Evolutionary conservation across 805 yeast species (phyloP), one percentile per base, ranked within the genome.

Genomic region (Myxozyma nipponensis): DNA sequence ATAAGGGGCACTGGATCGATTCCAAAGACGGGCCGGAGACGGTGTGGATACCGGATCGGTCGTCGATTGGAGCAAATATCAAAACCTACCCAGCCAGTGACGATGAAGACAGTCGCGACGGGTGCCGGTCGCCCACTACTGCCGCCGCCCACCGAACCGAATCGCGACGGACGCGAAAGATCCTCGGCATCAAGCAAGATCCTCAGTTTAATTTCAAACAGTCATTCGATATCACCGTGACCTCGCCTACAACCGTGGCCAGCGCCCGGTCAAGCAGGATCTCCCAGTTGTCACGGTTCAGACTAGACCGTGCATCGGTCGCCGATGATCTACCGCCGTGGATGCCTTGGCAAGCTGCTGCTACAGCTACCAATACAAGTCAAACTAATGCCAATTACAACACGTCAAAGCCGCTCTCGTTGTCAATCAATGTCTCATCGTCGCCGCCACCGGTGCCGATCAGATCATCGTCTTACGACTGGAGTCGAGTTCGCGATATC

Each of bases 21-120:
- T 50, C 58, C 13, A 44, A 44, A 15, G 43, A 42, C 21, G 58
- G 58, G 22, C 52, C 46, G 30, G 25, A 44, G 13, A 47, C 56
- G 9, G 40, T 45, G 24, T 54, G 58, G 58, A 52, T 54, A 5
- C 39, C 56, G 6, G 58, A 51, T 35, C 34, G 58, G 13, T 50
- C 38, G 34, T 54, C 57, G 6, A 4, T 50, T 23, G 35, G 13
- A 28, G 32, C 32, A 9, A 13, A 28, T 7, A 28, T 7, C 13
- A 28, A 9, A n/a, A n/a, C n/a, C n/a, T n/a, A n/a, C n/a, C n/a
- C n/a, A n/a, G n/a, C n/a, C n/a, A n/a, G n/a, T n/a, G n/a, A n/a
- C n/a, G n/a, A n/a, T n/a, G n/a, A n/a, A n/a, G n/a, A n/a, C n/a
- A n/a, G n/a, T n/a, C n/a, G n/a, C n/a, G n/a, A n/a, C n/a, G n/a